Base-by-base conservation (phyloP, 371 early-diverging fungal genomes). In the Racocetra persica region DNA sequence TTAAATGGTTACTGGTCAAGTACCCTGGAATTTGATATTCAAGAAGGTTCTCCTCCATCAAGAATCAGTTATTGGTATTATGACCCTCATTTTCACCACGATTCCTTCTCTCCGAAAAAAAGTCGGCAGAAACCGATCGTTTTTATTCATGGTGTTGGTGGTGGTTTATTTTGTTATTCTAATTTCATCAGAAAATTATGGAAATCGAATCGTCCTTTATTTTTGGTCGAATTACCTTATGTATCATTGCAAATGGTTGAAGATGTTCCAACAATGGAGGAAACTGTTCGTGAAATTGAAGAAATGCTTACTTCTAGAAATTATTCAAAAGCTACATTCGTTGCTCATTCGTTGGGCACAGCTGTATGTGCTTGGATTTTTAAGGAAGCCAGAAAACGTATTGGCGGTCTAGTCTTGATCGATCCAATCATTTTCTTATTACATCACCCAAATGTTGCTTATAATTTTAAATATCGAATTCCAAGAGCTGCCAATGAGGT, bases 61-160 rank as follows among this genome's bases (percentile, higher is more conserved):
- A 22, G 52, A 71, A 45, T 71, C 16, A 51, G 41, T 14, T 76
- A 76, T 76, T 76, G 76, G 76, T 76, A 76, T 62, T 76, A 51
- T 26, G 81, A 3, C 85, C 89, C 2, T 91, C 91, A 79, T 90
- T 45, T 10, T 45, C 10, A 10, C 45, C 10, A 10, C 45, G 89
- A 90, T 87, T 85, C 60, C 86, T 45, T 45, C 10, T 70, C n/a
- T 28, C 70, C 2, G 76, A 81, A 32, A 70, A 49, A 77, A 67
- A 86, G 86, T 57, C 79, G 87, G 52, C 85, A 87, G 20, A 86
- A 86, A 76, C 93, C 94, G 0, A 83, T 93, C 49, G 90, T 92
- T 4, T 93, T 93, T 82, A 89, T 93, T 18, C 93, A 93, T 80
- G 94, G 94, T n/a, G 90, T 94, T 51, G 92, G 92, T 4, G 93